These are phyloP conservation scores for Didymella keratinophila DNA, from an alignment of 2,329 filamentous ascomycete species.

Conservation along the genomic window DNA sequence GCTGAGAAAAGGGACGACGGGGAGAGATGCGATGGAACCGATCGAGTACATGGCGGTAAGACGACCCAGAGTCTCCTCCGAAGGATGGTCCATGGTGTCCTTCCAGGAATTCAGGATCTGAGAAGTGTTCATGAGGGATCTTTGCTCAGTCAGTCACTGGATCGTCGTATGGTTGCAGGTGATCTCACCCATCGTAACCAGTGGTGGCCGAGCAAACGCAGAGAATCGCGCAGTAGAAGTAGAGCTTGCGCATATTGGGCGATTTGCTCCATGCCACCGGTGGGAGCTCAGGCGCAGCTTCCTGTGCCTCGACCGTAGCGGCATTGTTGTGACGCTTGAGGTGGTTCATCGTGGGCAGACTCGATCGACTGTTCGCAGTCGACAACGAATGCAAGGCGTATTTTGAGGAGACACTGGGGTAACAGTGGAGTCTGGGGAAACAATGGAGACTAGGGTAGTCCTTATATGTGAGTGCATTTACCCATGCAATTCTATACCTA, in stretches of 20 bases:
- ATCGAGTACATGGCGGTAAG: not conserved
- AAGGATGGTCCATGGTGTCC: not conserved
- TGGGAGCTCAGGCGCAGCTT: not conserved
- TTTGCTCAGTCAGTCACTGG: not conserved
- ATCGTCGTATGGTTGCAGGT: not conserved
- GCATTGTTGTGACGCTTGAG: not conserved
- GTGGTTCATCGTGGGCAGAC: not conserved
- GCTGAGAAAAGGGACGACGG: not conserved
- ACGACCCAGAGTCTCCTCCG: not conserved
- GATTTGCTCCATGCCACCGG: slow-evolving; percentile 13
- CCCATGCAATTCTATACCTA: slow-evolving; percentile 10
- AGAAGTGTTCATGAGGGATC: not conserved
- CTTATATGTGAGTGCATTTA: slow-evolving; percentile 25
- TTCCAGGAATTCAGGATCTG: not conserved
- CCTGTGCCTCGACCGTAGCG: not conserved
- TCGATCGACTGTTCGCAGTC: not conserved
- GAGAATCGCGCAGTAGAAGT: slow-evolving; percentile 58
- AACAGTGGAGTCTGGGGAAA: slow-evolving; percentile 26
- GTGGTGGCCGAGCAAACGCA: slow-evolving; percentile 62
- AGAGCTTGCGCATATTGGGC: slow-evolving; percentile 58
- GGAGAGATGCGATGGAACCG: not conserved
- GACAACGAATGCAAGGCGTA: slow-evolving; percentile 7
- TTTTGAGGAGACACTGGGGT: slow-evolving; percentile 13
- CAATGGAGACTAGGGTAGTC: slow-evolving; percentile 19
- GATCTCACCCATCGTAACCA: slow-evolving; percentile 53